Base-by-base conservation (phyloP, 257 asterid species). In the Mitragyna speciosa region DNA sequence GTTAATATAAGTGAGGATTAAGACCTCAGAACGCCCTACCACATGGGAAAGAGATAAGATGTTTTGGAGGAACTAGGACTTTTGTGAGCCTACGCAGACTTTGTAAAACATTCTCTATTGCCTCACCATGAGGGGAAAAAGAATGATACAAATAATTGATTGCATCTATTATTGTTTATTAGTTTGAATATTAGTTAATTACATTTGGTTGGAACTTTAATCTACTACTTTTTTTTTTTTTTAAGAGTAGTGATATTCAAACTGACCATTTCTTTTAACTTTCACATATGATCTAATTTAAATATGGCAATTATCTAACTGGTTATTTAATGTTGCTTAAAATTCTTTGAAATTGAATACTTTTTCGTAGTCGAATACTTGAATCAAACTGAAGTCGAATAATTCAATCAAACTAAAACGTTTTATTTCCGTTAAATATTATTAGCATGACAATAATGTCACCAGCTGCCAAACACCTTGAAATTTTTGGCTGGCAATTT, bases 41-140 rank as follows among this genome's bases (percentile, higher is more conserved):
- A 70, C 70, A 77, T 22, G n/a, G 71, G 19, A 70, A 26, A 47
- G 61, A 45, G 82, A 61, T 59, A 72, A 79, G 78, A 56, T 70
- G 72, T 51, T 33, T 75, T 41, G 71, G 71, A 59, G 76, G 4
- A 66, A 24, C 43, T 4, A 47, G 56, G 82, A 79, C 82, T 79
- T 70, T 78, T 78, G 79, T n/a, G 48, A 33, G 56, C 79, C 58
- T 78, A 39, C 51, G 69, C 81, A 58, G 81, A 78, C 81, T 78
- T 78, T 78, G 59, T 36, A 59, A 67, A 77, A 70, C 75, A 52
- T 68, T 43, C 81, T 69, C 45, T 14, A 69, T 10, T 78, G 59
- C 24, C 59, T 68, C 69, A 26, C 69, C 75, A 69, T n/a, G 14
- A 39, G 24, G 56, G 43, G 58, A 54, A 54, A 52, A n/a, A 19